Conservation (phyloP, 495 filamentous ascomycete genomes). For the Astrocystis sublimbata region DNA sequence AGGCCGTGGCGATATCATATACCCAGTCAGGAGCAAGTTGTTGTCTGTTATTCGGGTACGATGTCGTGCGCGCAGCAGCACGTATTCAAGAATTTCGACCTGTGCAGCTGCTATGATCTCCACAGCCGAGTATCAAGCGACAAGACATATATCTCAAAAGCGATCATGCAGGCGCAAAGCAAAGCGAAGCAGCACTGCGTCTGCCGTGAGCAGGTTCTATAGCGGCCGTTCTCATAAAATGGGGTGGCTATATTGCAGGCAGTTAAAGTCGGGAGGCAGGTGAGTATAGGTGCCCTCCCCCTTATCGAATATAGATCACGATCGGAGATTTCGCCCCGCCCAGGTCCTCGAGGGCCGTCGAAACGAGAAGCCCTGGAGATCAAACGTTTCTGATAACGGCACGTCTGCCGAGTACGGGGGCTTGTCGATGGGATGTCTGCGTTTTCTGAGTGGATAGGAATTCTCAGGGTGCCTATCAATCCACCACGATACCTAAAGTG, state of each 20-base stretch:
- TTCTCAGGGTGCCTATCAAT: not conserved
- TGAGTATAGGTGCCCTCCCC: not conserved
- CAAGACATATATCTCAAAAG: not conserved
- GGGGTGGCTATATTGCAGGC: not conserved
- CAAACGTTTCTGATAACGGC: slow-evolving; percentile 16
- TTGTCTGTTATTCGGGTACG: not conserved
- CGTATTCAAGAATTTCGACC: not conserved
- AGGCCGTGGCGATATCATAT: slow-evolving; percentile 1
- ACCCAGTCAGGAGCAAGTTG: not conserved
- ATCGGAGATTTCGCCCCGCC: slow-evolving; percentile 6
- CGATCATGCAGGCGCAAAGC: not conserved
- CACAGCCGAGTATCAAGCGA: not conserved
- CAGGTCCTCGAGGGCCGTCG: not conserved
- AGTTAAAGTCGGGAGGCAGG: not conserved
- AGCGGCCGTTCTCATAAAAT: not conserved
- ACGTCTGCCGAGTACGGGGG: not conserved
- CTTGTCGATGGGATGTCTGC: not conserved
- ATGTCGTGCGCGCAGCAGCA: not conserved
- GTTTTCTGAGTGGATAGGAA: not conserved
- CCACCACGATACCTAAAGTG: not conserved
- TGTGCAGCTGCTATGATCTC: not conserved
- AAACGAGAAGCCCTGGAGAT: slow-evolving; percentile 14
- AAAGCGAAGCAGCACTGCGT: not conserved
- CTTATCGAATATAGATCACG: slow-evolving; percentile 13
- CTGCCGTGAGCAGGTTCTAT: not conserved